phyloP scores from a whole-genome alignment of 176 grass and related monocot genomes.

The Aegilops sharonensis region DNA sequence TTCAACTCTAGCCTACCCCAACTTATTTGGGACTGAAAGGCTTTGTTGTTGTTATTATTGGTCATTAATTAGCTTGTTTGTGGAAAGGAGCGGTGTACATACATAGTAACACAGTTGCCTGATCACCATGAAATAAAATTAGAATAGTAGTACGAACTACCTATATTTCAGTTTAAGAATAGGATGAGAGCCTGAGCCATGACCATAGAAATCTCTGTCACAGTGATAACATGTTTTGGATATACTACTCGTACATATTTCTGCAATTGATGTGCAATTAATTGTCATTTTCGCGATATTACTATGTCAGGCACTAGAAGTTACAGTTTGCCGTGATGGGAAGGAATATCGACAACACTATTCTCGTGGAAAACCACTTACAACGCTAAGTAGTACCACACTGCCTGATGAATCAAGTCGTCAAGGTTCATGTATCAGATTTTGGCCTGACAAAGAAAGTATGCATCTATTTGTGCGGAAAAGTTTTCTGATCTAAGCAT shows the following conservation, averaged over 20 bases:
- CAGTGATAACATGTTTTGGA: background rate
- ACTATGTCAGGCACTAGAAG: slow-evolving; percentile 64
- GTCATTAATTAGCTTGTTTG: slow-evolving; percentile 10
- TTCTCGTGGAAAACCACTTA: slow-evolving; percentile 77
- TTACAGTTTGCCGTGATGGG: slow-evolving; percentile 92
- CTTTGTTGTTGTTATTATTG: background rate
- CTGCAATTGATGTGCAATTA: background rate
- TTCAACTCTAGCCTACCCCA: too few relatives aligned
- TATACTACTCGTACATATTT: slow-evolving; percentile 19
- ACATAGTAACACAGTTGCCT: background rate
- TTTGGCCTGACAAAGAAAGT: slow-evolving; percentile 99
- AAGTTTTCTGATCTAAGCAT: slow-evolving; percentile 16
- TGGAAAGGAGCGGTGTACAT: background rate
- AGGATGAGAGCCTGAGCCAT: background rate
- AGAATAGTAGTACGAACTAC: background rate
- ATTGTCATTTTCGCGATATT: slow-evolving; percentile 22
- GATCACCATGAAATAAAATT: background rate
- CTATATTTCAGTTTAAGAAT: background rate
- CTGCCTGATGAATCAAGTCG: slow-evolving; percentile 50
- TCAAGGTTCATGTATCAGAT: slow-evolving; percentile 69
- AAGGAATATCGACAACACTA: slow-evolving; percentile 80
- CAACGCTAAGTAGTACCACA: slow-evolving; percentile 45
- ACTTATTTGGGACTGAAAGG: too few relatives aligned
- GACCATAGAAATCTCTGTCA: background rate
- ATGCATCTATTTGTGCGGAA: slow-evolving; percentile 26